These are phyloP conservation scores for Scutellaria barbata DNA, from an alignment of 257 asterid genomes.

Conservation along the genomic window DNA sequence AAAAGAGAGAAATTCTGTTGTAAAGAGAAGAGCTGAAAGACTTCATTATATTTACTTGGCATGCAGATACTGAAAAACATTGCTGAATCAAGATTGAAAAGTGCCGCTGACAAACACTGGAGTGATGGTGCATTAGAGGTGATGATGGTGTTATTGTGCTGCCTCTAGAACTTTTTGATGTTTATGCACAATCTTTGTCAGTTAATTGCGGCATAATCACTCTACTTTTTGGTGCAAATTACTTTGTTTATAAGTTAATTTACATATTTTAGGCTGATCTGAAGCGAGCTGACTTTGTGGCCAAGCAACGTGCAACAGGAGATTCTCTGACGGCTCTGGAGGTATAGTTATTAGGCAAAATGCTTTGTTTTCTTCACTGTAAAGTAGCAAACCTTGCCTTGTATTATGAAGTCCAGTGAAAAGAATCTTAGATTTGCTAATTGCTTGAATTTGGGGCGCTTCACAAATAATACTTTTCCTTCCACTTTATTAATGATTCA, in stretches of 20 bases:
- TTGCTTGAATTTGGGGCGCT: slow-evolving; percentile 8
- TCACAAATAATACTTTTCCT: slow-evolving; percentile 16
- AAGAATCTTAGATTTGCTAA: background rate
- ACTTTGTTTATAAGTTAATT: no score
- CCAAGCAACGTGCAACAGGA: slow-evolving; percentile 92
- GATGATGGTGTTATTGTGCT: slow-evolving; percentile 37
- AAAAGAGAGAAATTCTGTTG: slow-evolving; percentile 1
- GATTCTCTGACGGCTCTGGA: slow-evolving; percentile 88
- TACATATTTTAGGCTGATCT: slow-evolving; percentile 71
- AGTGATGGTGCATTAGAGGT: slow-evolving; percentile 92
- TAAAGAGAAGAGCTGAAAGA: no score
- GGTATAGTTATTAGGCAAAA: slow-evolving; percentile 47
- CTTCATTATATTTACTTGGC: no score
- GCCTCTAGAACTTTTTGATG: slow-evolving; percentile 22
- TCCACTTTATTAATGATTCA: slow-evolving; percentile 32
- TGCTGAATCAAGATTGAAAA: slow-evolving; percentile 82
- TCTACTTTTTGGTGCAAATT: background rate
- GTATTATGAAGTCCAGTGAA: slow-evolving; percentile 8
- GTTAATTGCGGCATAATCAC: background rate
- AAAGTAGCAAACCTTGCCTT: slow-evolving; percentile 23
- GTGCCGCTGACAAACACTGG: slow-evolving; percentile 92
- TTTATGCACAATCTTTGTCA: background rate
- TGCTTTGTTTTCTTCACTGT: slow-evolving; percentile 14
- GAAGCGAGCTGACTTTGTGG: slow-evolving; percentile 80
- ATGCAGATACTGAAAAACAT: slow-evolving; percentile 67